Base-by-base conservation (phyloP, 257 asterid species). In the Leptodermis oblonga region DNA sequence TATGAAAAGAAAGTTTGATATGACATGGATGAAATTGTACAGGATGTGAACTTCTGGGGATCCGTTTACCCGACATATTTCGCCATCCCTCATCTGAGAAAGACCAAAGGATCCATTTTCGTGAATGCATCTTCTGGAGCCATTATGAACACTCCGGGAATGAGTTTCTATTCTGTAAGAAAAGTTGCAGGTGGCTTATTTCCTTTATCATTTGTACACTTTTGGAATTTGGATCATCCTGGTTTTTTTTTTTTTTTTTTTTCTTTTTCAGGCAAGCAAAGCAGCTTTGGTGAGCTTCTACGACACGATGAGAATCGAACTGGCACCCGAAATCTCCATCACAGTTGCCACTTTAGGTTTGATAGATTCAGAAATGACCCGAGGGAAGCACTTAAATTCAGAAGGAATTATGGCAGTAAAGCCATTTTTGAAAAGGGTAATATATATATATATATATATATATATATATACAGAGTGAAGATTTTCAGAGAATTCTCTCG, bases 1-100 rank as follows among this genome's bases (percentile, higher is more conserved):
- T n/a, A n/a, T n/a, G n/a, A n/a, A n/a, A n/a, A n/a, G n/a, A n/a
- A n/a, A n/a, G n/a, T n/a, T n/a, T n/a, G n/a, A n/a, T n/a, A n/a
- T n/a, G n/a, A n/a, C n/a, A n/a, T n/a, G n/a, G n/a, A n/a, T 52
- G 18, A 13, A 64, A 53, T 17, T 52, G 7, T 1, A 7, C 73
- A 76, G 80, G 56, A 71, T 14, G 74, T 76, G 36, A 76, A 76
- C 61, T 76, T 76, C 9, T 76, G 80, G 78, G 78, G 78, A 3
- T 74, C 78, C 9, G 54, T 74, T 56, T 67, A 74, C 15, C 62
- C 78, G 42, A 74, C 78, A 48, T 67, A 74, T 22, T 74, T 59
- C 34, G 73, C 78, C 34, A 67, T 74, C 46, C 78, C 78, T 48
- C 78, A 74, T 58, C 69, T 59, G 23, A 67, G 67, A 46, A 67